Conservation (phyloP, 257 asterid species). For the Solanum chaucha region DNA sequence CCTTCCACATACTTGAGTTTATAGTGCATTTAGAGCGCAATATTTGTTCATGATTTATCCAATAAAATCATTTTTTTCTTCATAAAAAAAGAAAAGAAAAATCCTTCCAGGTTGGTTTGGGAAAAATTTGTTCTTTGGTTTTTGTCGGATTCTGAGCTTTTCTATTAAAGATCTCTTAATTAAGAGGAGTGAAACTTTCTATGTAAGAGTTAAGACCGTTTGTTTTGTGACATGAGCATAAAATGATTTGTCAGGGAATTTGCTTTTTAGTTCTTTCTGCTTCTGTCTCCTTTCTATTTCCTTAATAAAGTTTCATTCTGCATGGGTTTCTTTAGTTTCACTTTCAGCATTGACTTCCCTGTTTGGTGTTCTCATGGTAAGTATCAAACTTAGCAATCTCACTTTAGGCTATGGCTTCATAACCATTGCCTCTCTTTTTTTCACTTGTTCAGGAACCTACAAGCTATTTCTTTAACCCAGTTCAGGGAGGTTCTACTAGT, state of each 20-base stretch:
- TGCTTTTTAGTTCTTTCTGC: background rate
- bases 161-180: background rate
- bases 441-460: constrained; percentile 38
- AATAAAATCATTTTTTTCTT: background rate
- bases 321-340: background rate
- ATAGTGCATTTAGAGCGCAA: background rate
- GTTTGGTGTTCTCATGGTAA: background rate
- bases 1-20: background rate
- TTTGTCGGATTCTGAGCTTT: background rate
- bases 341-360: background rate
- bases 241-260: background rate
- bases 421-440: constrained; percentile 26
- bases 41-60: background rate
- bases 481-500: constrained; percentile 34
- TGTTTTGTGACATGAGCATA: background rate
- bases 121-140: background rate
- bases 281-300: background rate
- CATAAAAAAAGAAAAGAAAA: background rate
- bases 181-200: background rate
- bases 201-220: background rate
- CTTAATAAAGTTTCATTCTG: background rate
- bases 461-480: constrained; percentile 27
- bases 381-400: constrained; percentile 14
- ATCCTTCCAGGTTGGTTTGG: background rate
- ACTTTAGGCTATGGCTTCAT: constrained; percentile 23